These are phyloP conservation scores for Dioscorea zingiberensis DNA, from an alignment of 106 monocot species.

Conservation along the genomic window DNA sequence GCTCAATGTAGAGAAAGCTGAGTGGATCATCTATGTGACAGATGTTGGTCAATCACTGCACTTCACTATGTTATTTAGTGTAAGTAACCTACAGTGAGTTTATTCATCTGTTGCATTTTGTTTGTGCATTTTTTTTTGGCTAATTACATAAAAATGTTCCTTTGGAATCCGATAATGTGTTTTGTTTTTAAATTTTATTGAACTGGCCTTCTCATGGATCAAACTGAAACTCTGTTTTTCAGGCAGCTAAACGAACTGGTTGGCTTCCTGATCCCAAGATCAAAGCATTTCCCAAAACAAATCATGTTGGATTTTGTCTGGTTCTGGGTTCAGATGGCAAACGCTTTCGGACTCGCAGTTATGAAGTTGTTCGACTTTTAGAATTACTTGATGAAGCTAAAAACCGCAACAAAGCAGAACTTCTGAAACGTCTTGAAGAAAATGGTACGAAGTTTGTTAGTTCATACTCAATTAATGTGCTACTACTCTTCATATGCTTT, in stretches of 20 bases:
- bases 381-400: slow-evolving; percentile 96
- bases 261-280: slow-evolving; percentile 46
- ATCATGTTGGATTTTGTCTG: slow-evolving; percentile 85
- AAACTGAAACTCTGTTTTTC: no score
- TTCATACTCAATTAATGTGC: no score
- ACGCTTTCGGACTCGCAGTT: slow-evolving; percentile 81
- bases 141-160: background rate
- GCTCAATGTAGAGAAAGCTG: slow-evolving; percentile 65
- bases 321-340: slow-evolving; percentile 96
- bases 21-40: slow-evolving; percentile 94
- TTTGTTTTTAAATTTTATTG: background rate
- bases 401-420: slow-evolving; percentile 74
- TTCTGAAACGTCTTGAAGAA: slow-evolving; percentile 56
- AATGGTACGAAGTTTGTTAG: slow-evolving; percentile 41
- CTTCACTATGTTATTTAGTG: slow-evolving; percentile 88
- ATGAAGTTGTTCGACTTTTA: slow-evolving; percentile 87
- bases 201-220: no score
- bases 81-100: slow-evolving; percentile 29
- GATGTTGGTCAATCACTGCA: slow-evolving; percentile 86
- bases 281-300: slow-evolving; percentile 50
- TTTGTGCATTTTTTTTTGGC: background rate
- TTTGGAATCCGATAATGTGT: background rate
- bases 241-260: slow-evolving; percentile 48
- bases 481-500: background rate
- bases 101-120: background rate